Conservation (phyloP, 208 protist genomes). For the Wallacemonas sp. region DNA sequence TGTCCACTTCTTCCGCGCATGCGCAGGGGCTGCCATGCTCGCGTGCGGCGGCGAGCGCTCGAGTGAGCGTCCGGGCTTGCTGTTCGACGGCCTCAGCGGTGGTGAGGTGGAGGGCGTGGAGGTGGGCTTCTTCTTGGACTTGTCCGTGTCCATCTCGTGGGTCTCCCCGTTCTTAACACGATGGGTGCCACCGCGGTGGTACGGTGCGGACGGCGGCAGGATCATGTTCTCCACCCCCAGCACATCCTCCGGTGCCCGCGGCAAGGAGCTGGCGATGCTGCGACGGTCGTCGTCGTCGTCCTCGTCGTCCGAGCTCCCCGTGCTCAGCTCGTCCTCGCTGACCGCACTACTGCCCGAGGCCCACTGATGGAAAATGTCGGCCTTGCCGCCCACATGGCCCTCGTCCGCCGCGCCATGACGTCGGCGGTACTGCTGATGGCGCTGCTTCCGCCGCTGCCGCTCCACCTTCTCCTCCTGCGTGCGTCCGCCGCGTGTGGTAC, state of each 20-base stretch:
- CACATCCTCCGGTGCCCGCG: constrained; percentile 36
- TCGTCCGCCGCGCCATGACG: constrained; percentile 1
- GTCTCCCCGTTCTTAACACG: background rate
- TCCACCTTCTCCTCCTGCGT: background rate
- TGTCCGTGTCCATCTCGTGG: background rate
- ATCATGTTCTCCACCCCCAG: constrained; percentile 12
- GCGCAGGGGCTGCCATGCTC: constrained; percentile 4
- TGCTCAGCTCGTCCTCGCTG: background rate
- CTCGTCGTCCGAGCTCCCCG: background rate
- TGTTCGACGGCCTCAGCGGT: background rate
- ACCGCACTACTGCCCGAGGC: constrained; percentile 2
- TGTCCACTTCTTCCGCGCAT: constrained; percentile 22
- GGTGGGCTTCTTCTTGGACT: background rate
- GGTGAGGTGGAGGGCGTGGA: background rate
- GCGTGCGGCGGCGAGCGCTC: background rate
- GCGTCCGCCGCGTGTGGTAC: background rate
- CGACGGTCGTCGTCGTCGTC: background rate
- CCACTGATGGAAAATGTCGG: constrained; percentile 36
- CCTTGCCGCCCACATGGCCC: background rate
- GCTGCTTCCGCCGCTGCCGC: background rate
- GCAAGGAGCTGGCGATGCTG: constrained; percentile 37
- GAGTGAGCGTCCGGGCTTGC: background rate
- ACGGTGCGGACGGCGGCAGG: constrained; percentile 1
- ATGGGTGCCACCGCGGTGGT: background rate
- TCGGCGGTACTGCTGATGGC: constrained; percentile 3